phyloP scores from a whole-genome alignment of 2,329 filamentous ascomycete genomes.

The Nemania abortiva region DNA sequence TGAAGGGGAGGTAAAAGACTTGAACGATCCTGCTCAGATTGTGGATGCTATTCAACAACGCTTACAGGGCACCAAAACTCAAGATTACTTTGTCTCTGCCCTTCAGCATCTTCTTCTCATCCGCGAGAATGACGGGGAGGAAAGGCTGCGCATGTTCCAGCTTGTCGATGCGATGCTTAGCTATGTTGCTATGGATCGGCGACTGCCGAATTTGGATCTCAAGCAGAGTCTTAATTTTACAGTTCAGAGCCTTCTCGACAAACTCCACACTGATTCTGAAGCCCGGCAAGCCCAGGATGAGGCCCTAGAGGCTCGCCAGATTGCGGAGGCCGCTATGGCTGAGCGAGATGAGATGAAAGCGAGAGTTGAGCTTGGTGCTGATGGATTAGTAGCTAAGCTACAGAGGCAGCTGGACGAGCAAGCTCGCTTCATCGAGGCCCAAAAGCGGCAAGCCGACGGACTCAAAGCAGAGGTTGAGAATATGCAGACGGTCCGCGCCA shows the following conservation, averaged over 20 bases:
- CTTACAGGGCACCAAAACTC: slow-evolving; percentile 83
- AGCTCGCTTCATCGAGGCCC: slow-evolving; percentile 87
- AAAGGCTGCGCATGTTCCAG: slow-evolving; percentile 94
- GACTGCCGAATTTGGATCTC: slow-evolving; percentile 95
- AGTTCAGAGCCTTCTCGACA: slow-evolving; percentile 93
- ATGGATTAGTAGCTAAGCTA: slow-evolving; percentile 91
- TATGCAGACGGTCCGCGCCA: slow-evolving; percentile 84
- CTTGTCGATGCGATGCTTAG: slow-evolving; percentile 98
- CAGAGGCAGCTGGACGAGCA: slow-evolving; percentile 97
- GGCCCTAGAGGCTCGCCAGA: slow-evolving; percentile 87
- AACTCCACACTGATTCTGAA: slow-evolving; percentile 95
- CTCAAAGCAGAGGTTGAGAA: slow-evolving; percentile 91
- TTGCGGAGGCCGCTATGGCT: slow-evolving; percentile 94
- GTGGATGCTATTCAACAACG: slow-evolving; percentile 92
- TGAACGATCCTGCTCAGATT: slow-evolving; percentile 93
- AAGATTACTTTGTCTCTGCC: slow-evolving; percentile 96
- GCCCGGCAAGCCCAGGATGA: slow-evolving; percentile 93
- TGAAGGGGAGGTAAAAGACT: slow-evolving; percentile 88
- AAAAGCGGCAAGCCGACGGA: slow-evolving; percentile 85
- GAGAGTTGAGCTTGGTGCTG: slow-evolving; percentile 89
- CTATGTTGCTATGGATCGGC: slow-evolving; percentile 97
- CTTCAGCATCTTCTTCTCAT: slow-evolving; percentile 96
- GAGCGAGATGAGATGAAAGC: slow-evolving; percentile 95
- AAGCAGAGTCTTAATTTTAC: slow-evolving; percentile 98
- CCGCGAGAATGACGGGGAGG: slow-evolving; percentile 89